Evolutionary conservation across 108 stramenopile genomes (phyloP).

Genomic region (Cylindrotheca closterium): DNA sequence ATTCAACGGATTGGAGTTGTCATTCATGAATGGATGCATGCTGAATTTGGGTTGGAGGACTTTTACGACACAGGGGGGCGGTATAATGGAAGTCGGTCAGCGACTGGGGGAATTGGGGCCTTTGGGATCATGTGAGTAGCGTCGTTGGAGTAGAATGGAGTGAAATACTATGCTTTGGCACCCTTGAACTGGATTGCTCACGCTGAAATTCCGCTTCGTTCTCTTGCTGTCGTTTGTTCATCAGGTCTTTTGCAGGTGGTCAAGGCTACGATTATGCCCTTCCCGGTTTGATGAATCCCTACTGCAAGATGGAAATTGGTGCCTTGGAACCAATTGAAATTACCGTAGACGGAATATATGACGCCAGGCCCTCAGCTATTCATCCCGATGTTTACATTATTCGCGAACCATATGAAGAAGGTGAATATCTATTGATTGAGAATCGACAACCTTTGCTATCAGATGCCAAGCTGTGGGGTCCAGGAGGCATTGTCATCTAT

Average conservation of each 20-base stretch:
- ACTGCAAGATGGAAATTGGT: constrained; percentile 50
- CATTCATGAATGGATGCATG: constrained; percentile 41
- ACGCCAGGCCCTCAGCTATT: constrained; percentile 32
- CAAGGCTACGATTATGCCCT: neutral
- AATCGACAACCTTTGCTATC: constrained; percentile 23
- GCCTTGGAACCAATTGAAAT: constrained; percentile 50
- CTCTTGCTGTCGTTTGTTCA: no score
- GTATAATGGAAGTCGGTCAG: constrained; percentile 1
- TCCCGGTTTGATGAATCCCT: constrained; percentile 51
- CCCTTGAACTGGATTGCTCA: no score
- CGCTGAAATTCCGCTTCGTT: no score
- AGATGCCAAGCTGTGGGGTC: constrained; percentile 17
- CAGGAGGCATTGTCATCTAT: constrained; percentile 46
- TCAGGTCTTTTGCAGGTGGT: neutral
- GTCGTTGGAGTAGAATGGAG: no score
- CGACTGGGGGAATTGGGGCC: constrained; percentile 29
- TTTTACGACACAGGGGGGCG: constrained; percentile 30
- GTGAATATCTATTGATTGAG: constrained; percentile 56
- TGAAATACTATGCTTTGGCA: no score
- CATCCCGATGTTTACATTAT: constrained; percentile 47
- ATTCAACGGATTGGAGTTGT: constrained; percentile 34
- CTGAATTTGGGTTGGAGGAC: constrained; percentile 38
- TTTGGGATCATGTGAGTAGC: constrained; percentile 37
- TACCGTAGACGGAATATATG: constrained; percentile 40
- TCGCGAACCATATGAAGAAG: constrained; percentile 26